Conservation (phyloP, 2,329 filamentous ascomycete genomes). For the Fusarium scirpi region DNA sequence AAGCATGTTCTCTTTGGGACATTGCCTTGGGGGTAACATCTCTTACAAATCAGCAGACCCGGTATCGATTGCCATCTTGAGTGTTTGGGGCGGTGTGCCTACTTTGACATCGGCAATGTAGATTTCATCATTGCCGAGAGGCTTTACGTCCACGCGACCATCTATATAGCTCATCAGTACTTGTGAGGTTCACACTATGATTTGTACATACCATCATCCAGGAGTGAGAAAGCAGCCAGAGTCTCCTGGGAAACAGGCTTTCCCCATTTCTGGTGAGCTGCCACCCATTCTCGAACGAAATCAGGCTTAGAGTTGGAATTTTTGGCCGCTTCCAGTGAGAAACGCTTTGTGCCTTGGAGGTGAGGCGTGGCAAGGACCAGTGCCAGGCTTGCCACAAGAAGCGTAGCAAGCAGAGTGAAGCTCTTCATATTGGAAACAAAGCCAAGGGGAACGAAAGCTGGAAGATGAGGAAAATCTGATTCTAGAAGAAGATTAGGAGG, state of each 20-base stretch:
- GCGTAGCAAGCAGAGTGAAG: conserved; percentile 28
- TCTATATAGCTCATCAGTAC: conserved; percentile 46
- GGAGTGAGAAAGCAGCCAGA: conserved; percentile 46
- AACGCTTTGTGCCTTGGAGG: conserved; percentile 26
- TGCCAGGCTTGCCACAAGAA: conserved; percentile 27
- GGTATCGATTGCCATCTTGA: conserved; percentile 65
- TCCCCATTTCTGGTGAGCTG: conserved; percentile 53
- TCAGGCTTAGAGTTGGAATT: conserved; percentile 43
- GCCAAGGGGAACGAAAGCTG: neutral
- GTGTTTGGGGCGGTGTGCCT: conserved; percentile 61
- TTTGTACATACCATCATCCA: conserved; percentile 44
- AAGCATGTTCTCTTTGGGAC: neutral
- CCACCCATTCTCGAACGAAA: conserved; percentile 52
- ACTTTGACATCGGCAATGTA: conserved; percentile 60
- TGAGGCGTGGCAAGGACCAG: conserved; percentile 31
- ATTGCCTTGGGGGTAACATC: conserved; percentile 41
- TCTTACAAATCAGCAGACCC: conserved; percentile 72
- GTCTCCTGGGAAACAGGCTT: conserved; percentile 37
- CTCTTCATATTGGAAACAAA: conserved; percentile 25
- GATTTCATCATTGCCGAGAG: conserved; percentile 57
- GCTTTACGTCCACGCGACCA: conserved; percentile 51
- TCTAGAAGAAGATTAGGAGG: neutral
- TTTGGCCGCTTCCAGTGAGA: conserved; percentile 48
- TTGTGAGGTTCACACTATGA: too few species aligned
- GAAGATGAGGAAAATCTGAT: neutral